These are phyloP conservation scores for Cercospora nicotianae DNA, from an alignment of 2,329 filamentous ascomycete species.

Conservation along the genomic window DNA sequence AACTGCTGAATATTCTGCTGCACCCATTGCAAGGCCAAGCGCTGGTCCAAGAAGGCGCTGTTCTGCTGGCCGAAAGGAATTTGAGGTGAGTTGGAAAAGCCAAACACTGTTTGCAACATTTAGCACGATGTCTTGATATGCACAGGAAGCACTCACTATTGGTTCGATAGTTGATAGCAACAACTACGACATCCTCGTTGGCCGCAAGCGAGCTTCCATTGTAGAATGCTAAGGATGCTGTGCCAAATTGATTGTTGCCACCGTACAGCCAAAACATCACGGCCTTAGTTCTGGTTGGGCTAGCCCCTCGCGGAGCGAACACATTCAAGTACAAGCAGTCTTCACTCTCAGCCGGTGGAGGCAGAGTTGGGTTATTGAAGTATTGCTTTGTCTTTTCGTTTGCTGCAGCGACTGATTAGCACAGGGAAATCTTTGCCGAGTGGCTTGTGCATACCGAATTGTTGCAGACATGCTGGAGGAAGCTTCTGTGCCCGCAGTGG, in stretches of 20 bases:
- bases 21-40: slow-evolving; percentile 38
- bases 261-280: slow-evolving; percentile 29
- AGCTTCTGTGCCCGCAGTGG: slow-evolving; percentile 18
- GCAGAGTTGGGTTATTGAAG: slow-evolving; percentile 24
- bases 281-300: slow-evolving; percentile 17
- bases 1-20: slow-evolving; percentile 54
- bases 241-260: slow-evolving; percentile 23
- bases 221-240: slow-evolving; percentile 22
- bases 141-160: slow-evolving; percentile 10
- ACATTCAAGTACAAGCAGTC: slow-evolving; percentile 28
- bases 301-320: slow-evolving; percentile 18
- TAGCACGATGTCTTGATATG: not conserved
- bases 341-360: slow-evolving; percentile 23
- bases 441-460: slow-evolving; percentile 13
- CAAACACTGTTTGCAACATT: slow-evolving; percentile 19
- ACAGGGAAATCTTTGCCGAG: not conserved
- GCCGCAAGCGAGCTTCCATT: slow-evolving; percentile 25
- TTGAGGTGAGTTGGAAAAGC: slow-evolving; percentile 35
- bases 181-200: slow-evolving; percentile 28
- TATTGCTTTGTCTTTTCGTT: slow-evolving; percentile 11
- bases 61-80: slow-evolving; percentile 35
- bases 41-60: slow-evolving; percentile 38
- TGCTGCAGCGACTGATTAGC: not conserved
- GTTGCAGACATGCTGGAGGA: slow-evolving; percentile 28
- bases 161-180: slow-evolving; percentile 27